Evolutionary conservation across 2,329 filamentous ascomycete genomes (phyloP), one percentile per base, ranked within the genome.

Genomic region (Sporothrix pseudoabietina): DNA sequence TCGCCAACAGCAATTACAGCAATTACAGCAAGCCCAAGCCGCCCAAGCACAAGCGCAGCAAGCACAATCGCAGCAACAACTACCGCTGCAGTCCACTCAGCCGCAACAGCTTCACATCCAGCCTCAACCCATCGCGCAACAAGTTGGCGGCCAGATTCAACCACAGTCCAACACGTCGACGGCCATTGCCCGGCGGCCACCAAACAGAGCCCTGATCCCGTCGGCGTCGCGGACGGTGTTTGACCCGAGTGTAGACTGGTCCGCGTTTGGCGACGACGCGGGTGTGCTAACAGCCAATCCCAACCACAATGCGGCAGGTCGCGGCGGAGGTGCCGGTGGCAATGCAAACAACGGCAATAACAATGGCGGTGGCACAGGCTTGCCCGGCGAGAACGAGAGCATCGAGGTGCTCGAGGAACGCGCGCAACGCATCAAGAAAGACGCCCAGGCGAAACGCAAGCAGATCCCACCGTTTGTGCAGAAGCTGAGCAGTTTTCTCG

Each of bases 401-500:
- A 87, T 97, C 74, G 92, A 94, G 75, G 86, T 92, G 72, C 83
- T 98, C 75, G 94, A 97, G 79, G 89, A 92, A 80, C 90, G 90
- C 82, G 94, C 94, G 30, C 87, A 91, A 76, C 85, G 92, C 75
- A 94, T 94, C 9, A 97, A 97, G 84, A 89, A 91, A 79, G 96
- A 98, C 74, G 91, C 94, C 0, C 92, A 94, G 80, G 88, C 91
- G 19, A 98, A 97, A 82, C 87, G 94, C 78, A 98, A 98, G 82
- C 93, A 97, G 79, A 98, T 99, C 12, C 95, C 96, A 0, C 95
- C 96, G 0, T 99, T 99, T 84, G 94, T 99, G 59, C 94, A 98
- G 82, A 99, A 99, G 80, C 84, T 99, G 72, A 97, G 94, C 89
- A 98, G 96, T 81, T 99, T 98, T 79, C 87, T 99, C 16, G 94